A percentile compares a stretch with the other conserved stretches of the same genome.
phyloP scores from a whole-genome alignment of 768 basidiomycete species.

The Mycena polygramma region DNA sequence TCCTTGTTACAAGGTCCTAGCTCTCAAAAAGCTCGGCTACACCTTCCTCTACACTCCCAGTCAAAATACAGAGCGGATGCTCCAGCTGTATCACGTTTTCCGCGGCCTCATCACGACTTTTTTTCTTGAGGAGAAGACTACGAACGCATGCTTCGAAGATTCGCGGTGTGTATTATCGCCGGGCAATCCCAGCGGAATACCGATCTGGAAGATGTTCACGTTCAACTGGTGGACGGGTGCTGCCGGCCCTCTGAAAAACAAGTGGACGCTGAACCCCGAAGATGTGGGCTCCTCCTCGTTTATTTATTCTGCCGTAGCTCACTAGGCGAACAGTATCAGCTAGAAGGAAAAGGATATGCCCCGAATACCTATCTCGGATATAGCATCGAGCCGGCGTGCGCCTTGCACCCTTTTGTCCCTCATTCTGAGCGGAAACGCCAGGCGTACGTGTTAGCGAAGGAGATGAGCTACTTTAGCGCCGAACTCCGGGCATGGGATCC shows the following conservation, averaged over 20 bases:
- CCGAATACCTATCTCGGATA: constrained; percentile 41
- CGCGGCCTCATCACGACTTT: constrained; percentile 50
- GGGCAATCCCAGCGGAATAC: constrained; percentile 50
- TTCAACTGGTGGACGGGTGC: constrained; percentile 44
- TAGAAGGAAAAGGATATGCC: neutral
- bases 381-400: constrained; percentile 48
- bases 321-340: constrained; percentile 36
- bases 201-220: constrained; percentile 53
- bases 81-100: constrained; percentile 48
- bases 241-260: constrained; percentile 39
- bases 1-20: constrained; percentile 34
- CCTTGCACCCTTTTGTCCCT: constrained; percentile 40
- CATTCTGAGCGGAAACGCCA: constrained; percentile 41
- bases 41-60: constrained; percentile 21
- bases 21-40: constrained; percentile 41
- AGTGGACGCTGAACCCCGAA: constrained; percentile 52
- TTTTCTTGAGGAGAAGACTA: constrained; percentile 8
- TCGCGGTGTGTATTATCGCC: constrained; percentile 2
- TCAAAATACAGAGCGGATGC: constrained; percentile 43
- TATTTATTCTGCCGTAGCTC: constrained; percentile 19
- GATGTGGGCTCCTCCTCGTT: constrained; percentile 22
- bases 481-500: constrained; percentile 20
- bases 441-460: constrained; percentile 24
- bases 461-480: constrained; percentile 11
- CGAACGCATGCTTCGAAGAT: constrained; percentile 17